Percentiles rank a stretch among this genome's conserved stretches.
These are phyloP conservation scores for Iodosphaeria phyllophila DNA, from an alignment of 2,329 filamentous ascomycete species.

Conservation along the genomic window DNA sequence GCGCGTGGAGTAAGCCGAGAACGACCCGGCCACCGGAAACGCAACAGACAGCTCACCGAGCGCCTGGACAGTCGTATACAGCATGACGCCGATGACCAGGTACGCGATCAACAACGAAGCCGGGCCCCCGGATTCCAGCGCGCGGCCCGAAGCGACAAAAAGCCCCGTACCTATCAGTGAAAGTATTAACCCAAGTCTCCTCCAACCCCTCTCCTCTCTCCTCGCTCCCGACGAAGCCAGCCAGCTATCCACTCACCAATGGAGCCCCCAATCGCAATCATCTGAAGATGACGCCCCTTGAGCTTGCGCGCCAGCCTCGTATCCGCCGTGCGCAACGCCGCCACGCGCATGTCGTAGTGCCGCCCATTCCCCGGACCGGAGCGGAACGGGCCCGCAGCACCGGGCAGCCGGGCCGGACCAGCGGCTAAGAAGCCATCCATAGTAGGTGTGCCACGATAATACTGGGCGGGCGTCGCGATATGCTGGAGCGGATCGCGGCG, in stretches of 20 bases:
- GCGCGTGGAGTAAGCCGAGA: constrained; percentile 77
- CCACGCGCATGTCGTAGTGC: constrained; percentile 35
- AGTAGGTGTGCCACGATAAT: too few species aligned
- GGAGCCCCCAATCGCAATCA: constrained; percentile 92
- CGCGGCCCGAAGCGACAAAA: constrained; percentile 66
- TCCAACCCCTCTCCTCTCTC: too few species aligned
- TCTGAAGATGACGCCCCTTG: constrained; percentile 77
- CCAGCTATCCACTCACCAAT: constrained; percentile 60
- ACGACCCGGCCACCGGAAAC: constrained; percentile 82
- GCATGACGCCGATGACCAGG: constrained; percentile 61
- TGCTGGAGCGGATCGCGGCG: constrained; percentile 35
- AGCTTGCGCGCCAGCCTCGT: constrained; percentile 59
- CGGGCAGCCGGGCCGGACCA: constrained; percentile 11
- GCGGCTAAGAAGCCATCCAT: constrained; percentile 13
- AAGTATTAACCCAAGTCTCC: too few species aligned
- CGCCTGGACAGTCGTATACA: constrained; percentile 83
- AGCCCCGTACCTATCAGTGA: constrained; percentile 48
- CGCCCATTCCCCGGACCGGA: constrained; percentile 18
- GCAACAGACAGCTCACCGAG: constrained; percentile 81
- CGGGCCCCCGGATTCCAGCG: constrained; percentile 55
- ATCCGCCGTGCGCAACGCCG: constrained; percentile 55
- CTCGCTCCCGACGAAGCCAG: too few species aligned
- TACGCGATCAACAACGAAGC: constrained; percentile 67
- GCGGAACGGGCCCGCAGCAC: constrained; percentile 10
- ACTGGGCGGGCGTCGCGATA: constrained; percentile 26